Evolutionary conservation across 2,329 filamentous ascomycete genomes (phyloP).

Genomic region (Monilinia fructicola): DNA sequence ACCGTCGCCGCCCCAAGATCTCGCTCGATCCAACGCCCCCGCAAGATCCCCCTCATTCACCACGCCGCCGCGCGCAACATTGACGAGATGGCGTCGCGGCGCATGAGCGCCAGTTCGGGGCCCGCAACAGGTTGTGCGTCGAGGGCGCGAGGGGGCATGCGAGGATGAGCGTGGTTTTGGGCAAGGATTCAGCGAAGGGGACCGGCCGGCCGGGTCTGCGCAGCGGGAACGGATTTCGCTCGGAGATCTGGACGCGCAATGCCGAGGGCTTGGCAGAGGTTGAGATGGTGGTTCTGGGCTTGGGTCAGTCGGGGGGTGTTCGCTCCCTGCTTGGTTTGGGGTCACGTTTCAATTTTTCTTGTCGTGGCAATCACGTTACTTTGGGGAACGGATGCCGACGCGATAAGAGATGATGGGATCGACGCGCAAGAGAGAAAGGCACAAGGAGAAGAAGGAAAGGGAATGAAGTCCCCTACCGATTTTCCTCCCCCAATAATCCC

Average conservation of each 20-base stretch:
- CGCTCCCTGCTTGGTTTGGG: neutral
- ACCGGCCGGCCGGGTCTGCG: neutral
- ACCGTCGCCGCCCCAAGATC: slow-evolving; percentile 13
- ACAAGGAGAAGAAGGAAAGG: neutral
- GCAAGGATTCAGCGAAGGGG: neutral
- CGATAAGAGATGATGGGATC: no score
- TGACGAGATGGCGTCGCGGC: neutral
- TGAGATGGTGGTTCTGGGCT: neutral
- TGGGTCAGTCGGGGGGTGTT: neutral
- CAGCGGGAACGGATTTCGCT: neutral
- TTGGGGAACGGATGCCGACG: no score
- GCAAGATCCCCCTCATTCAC: slow-evolving; percentile 2
- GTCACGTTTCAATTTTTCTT: neutral
- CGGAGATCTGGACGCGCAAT: slow-evolving; percentile 1
- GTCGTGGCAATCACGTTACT: no score
- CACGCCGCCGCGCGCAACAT: slow-evolving; percentile 8
- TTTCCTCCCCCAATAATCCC: slow-evolving; percentile 7
- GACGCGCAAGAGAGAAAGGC: no score
- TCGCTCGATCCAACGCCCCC: neutral
- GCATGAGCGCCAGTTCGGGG: neutral
- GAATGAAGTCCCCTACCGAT: neutral
- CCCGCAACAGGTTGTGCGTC: neutral
- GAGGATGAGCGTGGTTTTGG: neutral
- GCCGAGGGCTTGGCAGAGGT: slow-evolving; percentile 2
- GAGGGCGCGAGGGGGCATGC: neutral